Evolutionary conservation across 352 stramenopile genomes (phyloP).

Genomic region (Pythium aquatile): DNA sequence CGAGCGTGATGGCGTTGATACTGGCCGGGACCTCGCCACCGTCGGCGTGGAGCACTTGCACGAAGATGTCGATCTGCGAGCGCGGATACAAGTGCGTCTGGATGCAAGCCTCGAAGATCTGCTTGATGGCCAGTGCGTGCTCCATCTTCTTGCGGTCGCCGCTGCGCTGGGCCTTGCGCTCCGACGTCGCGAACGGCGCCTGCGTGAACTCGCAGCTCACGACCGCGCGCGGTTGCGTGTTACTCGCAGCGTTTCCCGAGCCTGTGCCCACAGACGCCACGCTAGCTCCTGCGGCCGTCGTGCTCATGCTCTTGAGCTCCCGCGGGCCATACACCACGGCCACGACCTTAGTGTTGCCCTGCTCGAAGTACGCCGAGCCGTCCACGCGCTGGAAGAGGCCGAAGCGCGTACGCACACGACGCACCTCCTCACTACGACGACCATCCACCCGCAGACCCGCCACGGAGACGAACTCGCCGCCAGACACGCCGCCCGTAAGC

Average conservation of each 20-base stretch:
- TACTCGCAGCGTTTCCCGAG: slow-evolving; percentile 58
- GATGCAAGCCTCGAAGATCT: slow-evolving; percentile 91
- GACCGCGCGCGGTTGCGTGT: slow-evolving; percentile 64
- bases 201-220: slow-evolving; percentile 88
- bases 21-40: slow-evolving; percentile 84
- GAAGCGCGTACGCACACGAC: slow-evolving; percentile 78
- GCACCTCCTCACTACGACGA: slow-evolving; percentile 78
- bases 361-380: slow-evolving; percentile 85
- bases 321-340: slow-evolving; percentile 86
- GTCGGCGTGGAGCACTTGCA: slow-evolving; percentile 90
- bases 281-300: slow-evolving; percentile 31
- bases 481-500: slow-evolving; percentile 41
- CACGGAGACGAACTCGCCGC: slow-evolving; percentile 82
- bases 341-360: slow-evolving; percentile 90
- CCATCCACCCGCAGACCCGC: slow-evolving; percentile 84
- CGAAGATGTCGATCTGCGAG: slow-evolving; percentile 92
- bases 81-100: slow-evolving; percentile 90
- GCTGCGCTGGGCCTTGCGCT: slow-evolving; percentile 75
- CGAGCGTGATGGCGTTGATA: slow-evolving; percentile 90
- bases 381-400: slow-evolving; percentile 86
- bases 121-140: slow-evolving; percentile 86
- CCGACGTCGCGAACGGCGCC: slow-evolving; percentile 84
- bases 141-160: slow-evolving; percentile 89
- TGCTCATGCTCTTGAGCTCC: slow-evolving; percentile 55
- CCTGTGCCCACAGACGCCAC: slow-evolving; percentile 56